These are phyloP conservation scores for Penicillium aurantiogriseum DNA, from an alignment of 2,329 filamentous ascomycete species.

Conservation along the genomic window DNA sequence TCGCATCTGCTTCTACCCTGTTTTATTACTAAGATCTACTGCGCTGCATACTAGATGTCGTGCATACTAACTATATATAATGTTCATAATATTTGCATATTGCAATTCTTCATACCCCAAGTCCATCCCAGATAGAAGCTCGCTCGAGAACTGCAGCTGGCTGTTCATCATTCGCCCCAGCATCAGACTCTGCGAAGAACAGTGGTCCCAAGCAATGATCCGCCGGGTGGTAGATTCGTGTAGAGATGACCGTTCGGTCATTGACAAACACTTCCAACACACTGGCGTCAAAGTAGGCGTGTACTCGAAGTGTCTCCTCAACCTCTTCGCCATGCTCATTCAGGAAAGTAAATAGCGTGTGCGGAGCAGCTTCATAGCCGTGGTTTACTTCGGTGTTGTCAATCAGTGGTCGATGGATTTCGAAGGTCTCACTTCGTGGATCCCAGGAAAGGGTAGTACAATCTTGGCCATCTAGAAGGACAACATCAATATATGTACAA, in stretches of 20 bases:
- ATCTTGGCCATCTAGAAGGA: conserved; percentile 25
- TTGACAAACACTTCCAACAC: conserved; percentile 51
- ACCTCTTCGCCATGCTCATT: conserved; percentile 15
- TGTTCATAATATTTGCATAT: conserved; percentile 2
- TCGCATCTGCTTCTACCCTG: conserved; percentile 1
- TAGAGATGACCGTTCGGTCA: conserved; percentile 43
- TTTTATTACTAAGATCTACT: conserved; percentile 6
- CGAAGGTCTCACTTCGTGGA: conserved; percentile 41
- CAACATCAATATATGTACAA: background rate
- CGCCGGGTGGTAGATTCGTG: conserved; percentile 35
- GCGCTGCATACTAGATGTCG: background rate
- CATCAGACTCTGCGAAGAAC: conserved; percentile 25
- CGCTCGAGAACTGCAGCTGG: conserved; percentile 15
- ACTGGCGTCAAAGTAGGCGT: conserved; percentile 43
- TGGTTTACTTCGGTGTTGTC: conserved; percentile 38
- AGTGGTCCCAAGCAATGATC: conserved; percentile 14
- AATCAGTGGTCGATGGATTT: conserved; percentile 37
- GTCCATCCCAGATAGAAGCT: conserved; percentile 28
- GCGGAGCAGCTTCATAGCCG: conserved; percentile 39
- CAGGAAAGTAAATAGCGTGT: conserved; percentile 47
- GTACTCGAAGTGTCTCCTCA: conserved; percentile 43
- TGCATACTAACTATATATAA: conserved; percentile 1
- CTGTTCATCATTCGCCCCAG: background rate
- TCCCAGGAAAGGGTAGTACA: conserved; percentile 44
- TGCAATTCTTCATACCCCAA: conserved; percentile 8